Percentiles rank a stretch among this genome's conserved stretches.
Conservation (phyloP, 2,329 filamentous ascomycete species). For the Neospermospora avenae region DNA sequence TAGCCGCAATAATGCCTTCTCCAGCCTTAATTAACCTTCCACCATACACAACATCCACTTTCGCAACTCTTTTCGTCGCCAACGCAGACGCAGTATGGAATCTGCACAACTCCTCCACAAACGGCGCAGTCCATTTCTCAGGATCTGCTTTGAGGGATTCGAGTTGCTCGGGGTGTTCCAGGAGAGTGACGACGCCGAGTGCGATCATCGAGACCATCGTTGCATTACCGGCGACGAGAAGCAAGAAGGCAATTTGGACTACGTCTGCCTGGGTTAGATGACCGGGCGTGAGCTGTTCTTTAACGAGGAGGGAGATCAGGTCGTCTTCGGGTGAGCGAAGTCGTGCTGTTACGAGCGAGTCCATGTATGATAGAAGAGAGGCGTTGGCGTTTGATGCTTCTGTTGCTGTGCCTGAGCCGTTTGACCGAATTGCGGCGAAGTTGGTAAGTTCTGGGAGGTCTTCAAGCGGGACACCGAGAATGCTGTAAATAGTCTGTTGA, state of each 20-base stretch:
- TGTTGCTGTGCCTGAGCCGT: conserved; percentile 45
- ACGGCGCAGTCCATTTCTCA: conserved; percentile 34
- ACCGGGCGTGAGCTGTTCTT: conserved; percentile 32
- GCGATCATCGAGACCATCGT: conserved; percentile 52
- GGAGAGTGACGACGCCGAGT: conserved; percentile 44
- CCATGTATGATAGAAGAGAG: conserved; percentile 46
- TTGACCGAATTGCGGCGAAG: conserved; percentile 46
- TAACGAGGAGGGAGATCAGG: conserved; percentile 42
- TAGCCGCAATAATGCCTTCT: conserved; percentile 47
- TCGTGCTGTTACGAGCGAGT: conserved; percentile 41
- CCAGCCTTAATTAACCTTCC: conserved; percentile 40
- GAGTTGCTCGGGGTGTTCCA: conserved; percentile 43
- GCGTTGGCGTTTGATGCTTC: conserved; percentile 45
- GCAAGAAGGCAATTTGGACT: conserved; percentile 47
- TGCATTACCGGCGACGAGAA: conserved; percentile 50
- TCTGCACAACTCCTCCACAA: conserved; percentile 48
- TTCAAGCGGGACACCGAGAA: conserved; percentile 46
- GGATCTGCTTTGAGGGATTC: conserved; percentile 41
- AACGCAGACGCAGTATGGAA: conserved; percentile 47
- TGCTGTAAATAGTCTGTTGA: conserved; percentile 46
- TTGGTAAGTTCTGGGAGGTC: conserved; percentile 45
- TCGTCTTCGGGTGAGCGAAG: conserved; percentile 42
- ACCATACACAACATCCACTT: conserved; percentile 44
- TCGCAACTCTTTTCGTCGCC: conserved; percentile 46
- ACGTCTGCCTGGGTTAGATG: conserved; percentile 32